Evolutionary conservation across 768 basidiomycete genomes (phyloP).

Genomic region (Amanita subjunquillea): DNA sequence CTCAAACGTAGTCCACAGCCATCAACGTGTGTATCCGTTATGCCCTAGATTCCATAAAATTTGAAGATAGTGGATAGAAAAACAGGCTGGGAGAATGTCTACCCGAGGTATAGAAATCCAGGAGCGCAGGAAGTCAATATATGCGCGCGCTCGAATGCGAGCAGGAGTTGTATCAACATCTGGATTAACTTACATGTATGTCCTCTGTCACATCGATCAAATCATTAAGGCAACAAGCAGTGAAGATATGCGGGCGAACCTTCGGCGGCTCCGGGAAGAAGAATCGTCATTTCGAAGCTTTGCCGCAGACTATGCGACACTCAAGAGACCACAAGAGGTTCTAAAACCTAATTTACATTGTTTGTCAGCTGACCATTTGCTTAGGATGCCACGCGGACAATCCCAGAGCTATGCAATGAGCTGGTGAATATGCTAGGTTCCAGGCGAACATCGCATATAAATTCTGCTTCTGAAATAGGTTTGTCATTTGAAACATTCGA

Average conservation of each 20-base stretch:
- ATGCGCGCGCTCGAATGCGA: slow-evolving; percentile 12
- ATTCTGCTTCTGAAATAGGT: slow-evolving; percentile 28
- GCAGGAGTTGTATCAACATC: slow-evolving; percentile 11
- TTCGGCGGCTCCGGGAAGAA: slow-evolving; percentile 16
- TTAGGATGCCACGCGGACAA: slow-evolving; percentile 13
- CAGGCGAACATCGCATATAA: slow-evolving; percentile 21
- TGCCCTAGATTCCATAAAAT: background rate
- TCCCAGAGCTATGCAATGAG: slow-evolving; percentile 17
- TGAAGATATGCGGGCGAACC: slow-evolving; percentile 18
- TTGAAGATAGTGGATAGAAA: slow-evolving; percentile 11
- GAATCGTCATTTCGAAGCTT: slow-evolving; percentile 18
- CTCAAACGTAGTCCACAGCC: slow-evolving; percentile 7
- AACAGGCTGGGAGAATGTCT: slow-evolving; percentile 18
- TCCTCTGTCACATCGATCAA: background rate
- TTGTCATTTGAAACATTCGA: slow-evolving; percentile 9
- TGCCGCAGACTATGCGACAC: slow-evolving; percentile 15
- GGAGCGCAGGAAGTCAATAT: slow-evolving; percentile 16
- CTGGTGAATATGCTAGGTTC: slow-evolving; percentile 22
- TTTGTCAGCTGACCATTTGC: background rate
- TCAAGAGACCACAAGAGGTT: slow-evolving; percentile 19
- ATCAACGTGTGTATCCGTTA: slow-evolving; percentile 8
- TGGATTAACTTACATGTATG: slow-evolving; percentile 15
- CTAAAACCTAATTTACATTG: background rate
- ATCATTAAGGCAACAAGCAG: slow-evolving; percentile 11
- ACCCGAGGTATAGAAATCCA: slow-evolving; percentile 15